Percentiles rank a stretch among this genome's conserved stretches.
Conservation (phyloP, 139 green algal species). For the Chlorella sorokiniana region DNA sequence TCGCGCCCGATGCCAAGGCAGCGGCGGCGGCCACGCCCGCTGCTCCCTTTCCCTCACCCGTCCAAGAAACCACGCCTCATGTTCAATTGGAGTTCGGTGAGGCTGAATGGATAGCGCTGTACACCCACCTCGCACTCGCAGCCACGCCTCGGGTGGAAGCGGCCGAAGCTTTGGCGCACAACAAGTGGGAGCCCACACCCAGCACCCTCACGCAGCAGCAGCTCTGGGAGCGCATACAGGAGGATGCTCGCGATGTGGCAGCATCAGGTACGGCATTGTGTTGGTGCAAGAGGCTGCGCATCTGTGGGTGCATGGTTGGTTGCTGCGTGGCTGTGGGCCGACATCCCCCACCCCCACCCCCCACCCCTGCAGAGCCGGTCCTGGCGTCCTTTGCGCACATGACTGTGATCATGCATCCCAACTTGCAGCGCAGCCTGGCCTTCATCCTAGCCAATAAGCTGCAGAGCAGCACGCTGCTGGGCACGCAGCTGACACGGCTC, state of each 20-base stretch:
- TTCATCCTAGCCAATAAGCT: constrained; percentile 97
- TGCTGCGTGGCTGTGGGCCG: neutral
- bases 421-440: constrained; percentile 81
- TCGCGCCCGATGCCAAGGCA: too few relatives aligned
- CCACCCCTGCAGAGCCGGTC: constrained; percentile 73
- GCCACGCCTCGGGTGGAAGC: constrained; percentile 16
- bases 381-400: constrained; percentile 93
- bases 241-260: constrained; percentile 54
- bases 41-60: neutral
- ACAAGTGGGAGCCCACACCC: constrained; percentile 54
- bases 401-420: constrained; percentile 90
- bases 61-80: neutral
- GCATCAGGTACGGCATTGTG: neutral
- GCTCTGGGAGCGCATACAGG: constrained; percentile 68
- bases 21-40: neutral
- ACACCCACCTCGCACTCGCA: constrained; percentile 11
- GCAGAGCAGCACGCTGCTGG: constrained; percentile 83
- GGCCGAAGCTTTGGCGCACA: constrained; percentile 25
- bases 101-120: constrained; percentile 9
- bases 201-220: constrained; percentile 60
- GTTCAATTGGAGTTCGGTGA: neutral
- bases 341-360: neutral
- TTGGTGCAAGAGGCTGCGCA: neutral
- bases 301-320: neutral
- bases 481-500: constrained; percentile 91